Conservation (phyloP, 2,329 filamentous ascomycete genomes). For the Chaetoscypha palmicola region DNA sequence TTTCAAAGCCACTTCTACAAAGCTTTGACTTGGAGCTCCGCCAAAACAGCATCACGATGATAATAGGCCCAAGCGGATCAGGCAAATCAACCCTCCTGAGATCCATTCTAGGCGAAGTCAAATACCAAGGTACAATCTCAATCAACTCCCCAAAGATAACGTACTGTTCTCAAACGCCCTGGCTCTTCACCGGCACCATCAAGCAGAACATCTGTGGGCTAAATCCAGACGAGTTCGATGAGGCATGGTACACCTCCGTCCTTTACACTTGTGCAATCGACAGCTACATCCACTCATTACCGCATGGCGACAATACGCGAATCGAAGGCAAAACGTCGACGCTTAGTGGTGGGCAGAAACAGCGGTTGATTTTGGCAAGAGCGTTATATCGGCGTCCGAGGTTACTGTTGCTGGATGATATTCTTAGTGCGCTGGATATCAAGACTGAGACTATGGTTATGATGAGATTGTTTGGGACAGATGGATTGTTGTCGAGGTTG, state of each 20-base stretch:
- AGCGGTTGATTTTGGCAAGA: constrained; percentile 57
- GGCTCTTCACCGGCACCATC: constrained; percentile 14
- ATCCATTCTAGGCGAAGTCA: constrained; percentile 21
- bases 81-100: constrained; percentile 26
- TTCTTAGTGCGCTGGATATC: constrained; percentile 27
- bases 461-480: constrained; percentile 15
- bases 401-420: constrained; percentile 26
- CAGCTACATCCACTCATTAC: constrained; percentile 10
- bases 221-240: constrained; percentile 6
- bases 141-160: constrained; percentile 13
- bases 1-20: too few relatives aligned
- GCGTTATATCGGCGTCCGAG: constrained; percentile 32
- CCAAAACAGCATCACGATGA: constrained; percentile 77
- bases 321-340: constrained; percentile 18
- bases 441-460: constrained; percentile 23
- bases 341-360: constrained; percentile 30
- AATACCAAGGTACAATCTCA: constrained; percentile 14
- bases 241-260: constrained; percentile 14
- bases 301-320: background rate
- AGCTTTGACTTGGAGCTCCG: too few relatives aligned
- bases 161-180: constrained; percentile 22
- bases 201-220: constrained; percentile 13
- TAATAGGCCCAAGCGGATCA: constrained; percentile 34
- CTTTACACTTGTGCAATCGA: constrained; percentile 17
- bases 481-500: constrained; percentile 19